Percentiles rank a stretch among this genome's conserved stretches.
phyloP scores from a whole-genome alignment of 176 grass and related monocot genomes.

The Musa troglodytarum region DNA sequence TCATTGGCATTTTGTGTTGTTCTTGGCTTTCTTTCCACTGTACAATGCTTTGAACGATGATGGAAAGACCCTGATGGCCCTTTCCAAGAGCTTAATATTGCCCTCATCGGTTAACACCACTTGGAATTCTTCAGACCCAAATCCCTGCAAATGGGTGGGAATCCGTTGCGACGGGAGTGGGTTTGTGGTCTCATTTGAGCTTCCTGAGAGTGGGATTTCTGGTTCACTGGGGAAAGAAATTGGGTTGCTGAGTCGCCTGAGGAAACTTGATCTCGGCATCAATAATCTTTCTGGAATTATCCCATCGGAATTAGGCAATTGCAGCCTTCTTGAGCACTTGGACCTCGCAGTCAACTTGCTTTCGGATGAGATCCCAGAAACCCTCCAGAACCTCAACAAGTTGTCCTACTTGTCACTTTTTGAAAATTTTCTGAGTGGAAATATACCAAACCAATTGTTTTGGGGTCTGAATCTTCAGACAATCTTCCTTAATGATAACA shows the following conservation, averaged over 20 bases:
- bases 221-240: slow-evolving; percentile 48
- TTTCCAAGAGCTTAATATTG: slow-evolving; percentile 38
- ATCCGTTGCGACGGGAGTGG: slow-evolving; percentile 31
- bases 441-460: slow-evolving; percentile 51
- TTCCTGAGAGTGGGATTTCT: slow-evolving; percentile 28
- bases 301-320: slow-evolving; percentile 45
- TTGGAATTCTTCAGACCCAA: slow-evolving; percentile 42
- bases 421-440: slow-evolving; percentile 33
- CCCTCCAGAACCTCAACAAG: slow-evolving; percentile 36
- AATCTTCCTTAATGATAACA: slow-evolving; percentile 42
- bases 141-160: slow-evolving; percentile 52
- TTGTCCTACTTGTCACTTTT: slow-evolving; percentile 31
- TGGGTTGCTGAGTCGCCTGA: slow-evolving; percentile 27
- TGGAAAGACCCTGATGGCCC: slow-evolving; percentile 39
- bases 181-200: slow-evolving; percentile 30
- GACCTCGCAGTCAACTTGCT: slow-evolving; percentile 44
- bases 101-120: slow-evolving; percentile 25
- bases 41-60: slow-evolving; percentile 45
- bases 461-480: slow-evolving; percentile 26
- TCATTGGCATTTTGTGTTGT: slow-evolving; percentile 26
- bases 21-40: slow-evolving; percentile 23
- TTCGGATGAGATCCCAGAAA: slow-evolving; percentile 59
- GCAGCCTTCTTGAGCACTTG: slow-evolving; percentile 39
- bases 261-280: not conserved
- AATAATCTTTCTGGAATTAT: slow-evolving; percentile 49